Base-by-base conservation (phyloP, 1,284 basidiomycete genomes). In the Singerocomus inundabilis region DNA sequence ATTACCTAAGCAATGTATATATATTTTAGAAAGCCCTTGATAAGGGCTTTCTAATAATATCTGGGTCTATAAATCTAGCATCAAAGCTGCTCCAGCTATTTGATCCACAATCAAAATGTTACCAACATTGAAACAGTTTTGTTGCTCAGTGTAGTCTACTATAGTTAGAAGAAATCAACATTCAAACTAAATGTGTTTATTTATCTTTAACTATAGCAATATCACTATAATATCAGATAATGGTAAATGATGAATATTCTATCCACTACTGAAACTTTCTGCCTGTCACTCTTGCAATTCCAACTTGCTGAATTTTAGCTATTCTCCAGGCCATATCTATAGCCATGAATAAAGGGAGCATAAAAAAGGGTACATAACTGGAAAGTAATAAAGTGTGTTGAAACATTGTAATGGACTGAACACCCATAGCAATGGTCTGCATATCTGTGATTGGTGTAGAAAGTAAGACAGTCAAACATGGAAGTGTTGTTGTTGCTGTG, bases 281-380 rank as follows among this genome's bases (percentile, higher is more conserved):
- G 6, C 28, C 49, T 25, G 39, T 38, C 13, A 38, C 46, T 6
- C 16, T 39, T 4, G 15, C 41, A 21, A 42, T 40, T 28, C 49
- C 52, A 11, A 15, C 45, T 7, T 32, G 45, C 1, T 56, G 6
- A 36, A 66, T 50, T 25, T 46, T 63, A 33, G 34, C 43, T 43
- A 63, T 26, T 18, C 85, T 75, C 34, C 69, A 49, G 0, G 76
- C 75, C 81, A 91, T 88, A 59, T 93, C 91, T 8, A 88, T 51
- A 0, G 83, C 74, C 79, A 93, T 90, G 9, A 76, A 62, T 5
- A 90, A 60, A 0, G 90, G 88, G 0, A 91, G 67, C 24, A 89
- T 32, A 51, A 88, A 79, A 75, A 88, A 93, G 0, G 90, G 88
- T 4, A 91, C 63, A 59, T 93, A 93, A 59, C 80, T 83, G 10